Base-by-base conservation (phyloP, 2,329 filamentous ascomycete species). In the Ceratocystis smalleyi region DNA sequence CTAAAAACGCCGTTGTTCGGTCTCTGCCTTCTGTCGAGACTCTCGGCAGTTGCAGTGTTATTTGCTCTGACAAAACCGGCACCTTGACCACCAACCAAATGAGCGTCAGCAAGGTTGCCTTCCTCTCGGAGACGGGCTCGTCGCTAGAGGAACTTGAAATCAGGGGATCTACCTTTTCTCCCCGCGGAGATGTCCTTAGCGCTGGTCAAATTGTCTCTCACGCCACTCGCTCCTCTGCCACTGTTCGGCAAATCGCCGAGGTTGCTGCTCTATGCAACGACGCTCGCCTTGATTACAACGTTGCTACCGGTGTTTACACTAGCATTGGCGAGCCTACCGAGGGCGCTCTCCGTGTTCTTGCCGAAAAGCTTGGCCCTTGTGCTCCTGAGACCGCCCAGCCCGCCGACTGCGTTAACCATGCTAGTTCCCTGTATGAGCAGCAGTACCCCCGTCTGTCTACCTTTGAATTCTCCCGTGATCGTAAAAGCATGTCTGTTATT, bases 41-140 rank as follows among this genome's bases (percentile, higher is more conserved):
- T 12, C 81, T 99, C 63, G 94, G 94, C 73, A 99, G 94, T 81
- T 99, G 94, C 83, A 99, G 94, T 72, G 91, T 99, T 65, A 96
- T 99, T 73, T 99, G 95, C 79, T 99, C 95, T 3, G 94, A 99
- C 80, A 99, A 99, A 81, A 99, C 94, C 4, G 95, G 94, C 70
- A 99, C 94, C 60, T 77, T 99, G 73, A 99, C 94, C 10, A 99
- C 94, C 49, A 99, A 99, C 77, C 91, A 97, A 76, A 99, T 99
- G 94, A 97, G 94, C 72, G 94, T 96, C 65, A 94, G 86, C 78
- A 95, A 92, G 76, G 77, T 97, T 64, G 88, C 96, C 59, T 89
- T 91, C 73, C 80, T 99, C 69, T 86, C 83, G 70, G 84, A 88
- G 69, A 75, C 82, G 66, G 91, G 89, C 60, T 82, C 78, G 63